phyloP scores from a whole-genome alignment of 129 eudicot species.

The Flaveria linearis region DNA sequence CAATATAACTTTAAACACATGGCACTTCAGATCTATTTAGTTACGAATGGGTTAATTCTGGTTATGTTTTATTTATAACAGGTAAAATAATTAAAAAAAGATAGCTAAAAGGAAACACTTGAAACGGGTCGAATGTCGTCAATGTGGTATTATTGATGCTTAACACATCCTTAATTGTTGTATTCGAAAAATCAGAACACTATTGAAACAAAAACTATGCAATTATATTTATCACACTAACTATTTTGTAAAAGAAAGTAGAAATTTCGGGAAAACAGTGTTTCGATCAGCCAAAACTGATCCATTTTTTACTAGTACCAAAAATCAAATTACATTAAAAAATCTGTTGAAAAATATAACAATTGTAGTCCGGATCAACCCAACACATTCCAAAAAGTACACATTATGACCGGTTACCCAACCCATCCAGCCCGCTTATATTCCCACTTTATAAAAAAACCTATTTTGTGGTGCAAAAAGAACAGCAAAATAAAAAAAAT shows the following conservation, averaged over 20 bases:
- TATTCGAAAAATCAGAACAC: background rate
- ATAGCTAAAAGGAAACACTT: no score
- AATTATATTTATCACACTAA: no score
- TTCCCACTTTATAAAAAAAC: background rate
- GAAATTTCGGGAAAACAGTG: background rate
- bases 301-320: background rate
- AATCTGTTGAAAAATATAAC: background rate
- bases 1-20: no score
- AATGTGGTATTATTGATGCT: background rate
- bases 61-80: background rate
- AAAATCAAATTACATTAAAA: background rate
- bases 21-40: no score
- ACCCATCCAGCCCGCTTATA: background rate
- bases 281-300: background rate
- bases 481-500: background rate
- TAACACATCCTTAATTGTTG: background rate
- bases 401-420: background rate
- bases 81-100: no score
- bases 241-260: no score
- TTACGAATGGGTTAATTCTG: background rate
- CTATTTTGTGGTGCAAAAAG: slow-evolving; percentile 1
- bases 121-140: no score
- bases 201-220: background rate
- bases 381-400: background rate
- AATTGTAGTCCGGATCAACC: background rate